Base-by-base conservation (phyloP, 495 filamentous ascomycete genomes). In the Pseudotulostoma volvatum region DNA sequence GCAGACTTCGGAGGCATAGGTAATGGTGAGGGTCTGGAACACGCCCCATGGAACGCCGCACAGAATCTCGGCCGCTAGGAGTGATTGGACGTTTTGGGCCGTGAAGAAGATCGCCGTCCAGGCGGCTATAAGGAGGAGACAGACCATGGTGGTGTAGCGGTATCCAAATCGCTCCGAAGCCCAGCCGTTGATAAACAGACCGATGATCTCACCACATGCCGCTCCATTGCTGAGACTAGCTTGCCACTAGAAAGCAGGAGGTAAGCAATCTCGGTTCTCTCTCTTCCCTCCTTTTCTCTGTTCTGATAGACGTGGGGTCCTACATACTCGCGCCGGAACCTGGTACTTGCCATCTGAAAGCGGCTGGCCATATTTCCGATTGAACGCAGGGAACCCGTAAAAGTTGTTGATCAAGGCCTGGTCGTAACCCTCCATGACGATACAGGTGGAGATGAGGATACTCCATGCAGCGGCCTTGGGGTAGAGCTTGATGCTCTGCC, bases 41-140 rank as follows among this genome's bases (percentile, higher is more conserved):
- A 88, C 74, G 44, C 81, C 82, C 81, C 81, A 86, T 31, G 78
- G 76, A 44, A 86, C 75, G 48, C 81, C 81, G 41, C 76, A 78
- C 7, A 88, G 61, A 41, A 86, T 83, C 55, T 84, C 80, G 5
- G 72, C 80, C 5, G 77, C 72, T 15, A 82, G 69, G 13, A 88
- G 64, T 3, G 72, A 62, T 41, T 76, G 65, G 13, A 85, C 70
- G 45, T 69, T 77, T 36, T 76, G 69, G 3, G 79, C 80, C 2
- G 77, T 82, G 63, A 85, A 85, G 56, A 83, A 81, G 53, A 87
- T 77, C 3, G 76, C 60, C 11, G 73, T 82, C 64, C 81, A 82
- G 2, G 67, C 75, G n/a, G 62, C 70, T 42, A 85, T 60, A 9
- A 79, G 53, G 9, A 71, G 46, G 31, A 87, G 64, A 45, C 75